Evolutionary conservation across 78 protist species (phyloP).

Genomic region (Chrysochromulina tobinii): DNA sequence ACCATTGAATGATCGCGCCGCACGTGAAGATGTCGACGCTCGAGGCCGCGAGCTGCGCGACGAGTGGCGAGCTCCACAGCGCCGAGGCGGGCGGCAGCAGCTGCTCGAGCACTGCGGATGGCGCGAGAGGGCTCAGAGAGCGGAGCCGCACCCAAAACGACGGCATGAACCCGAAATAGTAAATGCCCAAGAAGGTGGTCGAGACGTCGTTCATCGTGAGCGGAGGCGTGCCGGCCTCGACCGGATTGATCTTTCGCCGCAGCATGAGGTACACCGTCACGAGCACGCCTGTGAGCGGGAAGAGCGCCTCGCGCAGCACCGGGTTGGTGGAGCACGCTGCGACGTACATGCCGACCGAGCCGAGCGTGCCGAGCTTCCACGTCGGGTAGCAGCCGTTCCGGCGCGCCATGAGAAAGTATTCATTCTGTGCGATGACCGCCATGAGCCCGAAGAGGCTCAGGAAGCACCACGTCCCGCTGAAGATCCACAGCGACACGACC

Average conservation of each 20-base stretch:
- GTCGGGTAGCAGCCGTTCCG: not conserved
- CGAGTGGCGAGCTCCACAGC: too few relatives aligned
- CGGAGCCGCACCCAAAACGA: slow-evolving; percentile 14
- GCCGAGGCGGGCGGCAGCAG: not conserved
- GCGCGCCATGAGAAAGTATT: not conserved
- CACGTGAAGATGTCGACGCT: not conserved
- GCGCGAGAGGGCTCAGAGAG: not conserved
- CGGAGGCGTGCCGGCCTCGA: too few relatives aligned
- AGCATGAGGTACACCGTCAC: not conserved
- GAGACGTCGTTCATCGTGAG: not conserved
- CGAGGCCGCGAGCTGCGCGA: not conserved
- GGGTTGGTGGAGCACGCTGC: not conserved
- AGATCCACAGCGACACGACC: not conserved
- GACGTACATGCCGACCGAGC: slow-evolving; percentile 2
- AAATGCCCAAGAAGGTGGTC: slow-evolving; percentile 15
- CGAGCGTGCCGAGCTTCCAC: not conserved
- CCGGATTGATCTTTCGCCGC: not conserved
- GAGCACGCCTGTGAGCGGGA: not conserved
- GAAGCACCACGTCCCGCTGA: not conserved
- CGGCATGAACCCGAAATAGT: slow-evolving; percentile 7
- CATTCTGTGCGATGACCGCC: not conserved
- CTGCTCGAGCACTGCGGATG: not conserved
- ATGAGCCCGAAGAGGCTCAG: not conserved
- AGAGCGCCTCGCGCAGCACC: not conserved
- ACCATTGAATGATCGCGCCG: not conserved